Conservation (phyloP, 1,284 basidiomycete genomes). For the Trametes pubescens region DNA sequence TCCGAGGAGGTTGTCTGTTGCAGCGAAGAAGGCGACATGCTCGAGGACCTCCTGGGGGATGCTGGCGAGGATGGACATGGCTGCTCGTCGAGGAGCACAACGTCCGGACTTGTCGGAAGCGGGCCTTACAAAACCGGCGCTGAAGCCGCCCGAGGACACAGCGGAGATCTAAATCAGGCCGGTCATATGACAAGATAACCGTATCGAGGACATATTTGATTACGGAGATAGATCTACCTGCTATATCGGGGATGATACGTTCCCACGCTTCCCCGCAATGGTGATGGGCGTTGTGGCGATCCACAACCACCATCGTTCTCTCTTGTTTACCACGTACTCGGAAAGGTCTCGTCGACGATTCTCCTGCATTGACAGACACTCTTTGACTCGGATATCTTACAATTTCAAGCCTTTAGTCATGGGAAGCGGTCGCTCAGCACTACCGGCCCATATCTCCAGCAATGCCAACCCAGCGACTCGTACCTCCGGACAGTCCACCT, state of each 20-base stretch:
- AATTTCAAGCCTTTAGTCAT: background rate
- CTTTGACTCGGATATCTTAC: too few relatives aligned
- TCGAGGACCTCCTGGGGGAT: slow-evolving; percentile 52
- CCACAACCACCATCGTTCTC: background rate
- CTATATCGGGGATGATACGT: background rate
- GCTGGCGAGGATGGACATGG: slow-evolving; percentile 28
- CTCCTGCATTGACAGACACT: background rate
- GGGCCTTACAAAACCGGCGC: background rate
- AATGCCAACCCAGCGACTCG: background rate
- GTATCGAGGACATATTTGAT: too few relatives aligned
- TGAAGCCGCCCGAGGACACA: background rate
- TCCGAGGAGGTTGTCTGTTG: slow-evolving; percentile 42
- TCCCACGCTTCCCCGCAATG: slow-evolving; percentile 5
- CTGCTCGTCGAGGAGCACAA: slow-evolving; percentile 15
- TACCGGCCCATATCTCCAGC: slow-evolving; percentile 1
- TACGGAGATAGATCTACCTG: background rate
- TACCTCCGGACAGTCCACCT: background rate
- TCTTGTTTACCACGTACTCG: too few relatives aligned
- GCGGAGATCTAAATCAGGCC: slow-evolving; percentile 1
- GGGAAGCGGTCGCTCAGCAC: slow-evolving; percentile 16
- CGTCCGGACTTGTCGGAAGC: slow-evolving; percentile 20
- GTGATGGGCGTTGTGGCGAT: background rate
- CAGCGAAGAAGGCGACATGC: slow-evolving; percentile 50
- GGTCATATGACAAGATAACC: background rate
- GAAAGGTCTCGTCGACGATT: background rate